A percentile compares a stretch with the other conserved stretches of the same genome.
These are phyloP conservation scores for Inonotus obliquus DNA, from an alignment of 1,284 basidiomycete species.

Conservation along the genomic window DNA sequence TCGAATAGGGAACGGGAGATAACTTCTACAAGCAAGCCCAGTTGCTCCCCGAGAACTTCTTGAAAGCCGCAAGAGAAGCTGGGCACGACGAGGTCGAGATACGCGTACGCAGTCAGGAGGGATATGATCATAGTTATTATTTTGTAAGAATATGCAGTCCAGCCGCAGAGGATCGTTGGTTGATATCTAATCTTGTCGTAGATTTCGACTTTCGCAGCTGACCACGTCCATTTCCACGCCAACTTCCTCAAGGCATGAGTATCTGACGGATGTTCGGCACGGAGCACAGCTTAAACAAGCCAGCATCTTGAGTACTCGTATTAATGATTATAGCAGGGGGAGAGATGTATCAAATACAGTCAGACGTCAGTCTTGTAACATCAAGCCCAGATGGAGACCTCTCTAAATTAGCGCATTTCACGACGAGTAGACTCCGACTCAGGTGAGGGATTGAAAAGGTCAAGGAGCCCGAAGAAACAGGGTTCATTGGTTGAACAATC, in stretches of 20 bases:
- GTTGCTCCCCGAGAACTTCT: constrained; percentile 86
- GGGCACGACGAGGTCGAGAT: constrained; percentile 78
- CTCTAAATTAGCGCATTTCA: not conserved
- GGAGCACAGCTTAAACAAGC: not conserved
- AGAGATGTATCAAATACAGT: constrained; percentile 16
- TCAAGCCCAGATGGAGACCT: not conserved
- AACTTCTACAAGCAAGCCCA: constrained; percentile 85
- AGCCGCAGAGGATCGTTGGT: not conserved
- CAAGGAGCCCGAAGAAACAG: not conserved
- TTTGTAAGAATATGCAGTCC: constrained; percentile 56
- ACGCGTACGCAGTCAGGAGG: constrained; percentile 76
- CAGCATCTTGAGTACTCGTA: not conserved
- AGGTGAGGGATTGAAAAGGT: not conserved
- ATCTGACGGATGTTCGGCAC: not conserved
- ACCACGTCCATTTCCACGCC: constrained; percentile 55
- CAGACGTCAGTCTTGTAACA: not conserved
- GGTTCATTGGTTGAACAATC: not conserved
- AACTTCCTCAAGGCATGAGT: constrained; percentile 66
- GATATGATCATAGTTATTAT: constrained; percentile 92
- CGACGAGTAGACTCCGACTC: not conserved
- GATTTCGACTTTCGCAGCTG: constrained; percentile 64
- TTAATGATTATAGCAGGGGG: constrained; percentile 1
- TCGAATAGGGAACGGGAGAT: constrained; percentile 74
- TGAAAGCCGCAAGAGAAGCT: constrained; percentile 68
- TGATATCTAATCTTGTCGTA: constrained; percentile 24